A percentile compares a stretch with the other conserved stretches of the same genome.
phyloP scores from a whole-genome alignment of 352 stramenopile genomes.

The Pythium grandisporangium region DNA sequence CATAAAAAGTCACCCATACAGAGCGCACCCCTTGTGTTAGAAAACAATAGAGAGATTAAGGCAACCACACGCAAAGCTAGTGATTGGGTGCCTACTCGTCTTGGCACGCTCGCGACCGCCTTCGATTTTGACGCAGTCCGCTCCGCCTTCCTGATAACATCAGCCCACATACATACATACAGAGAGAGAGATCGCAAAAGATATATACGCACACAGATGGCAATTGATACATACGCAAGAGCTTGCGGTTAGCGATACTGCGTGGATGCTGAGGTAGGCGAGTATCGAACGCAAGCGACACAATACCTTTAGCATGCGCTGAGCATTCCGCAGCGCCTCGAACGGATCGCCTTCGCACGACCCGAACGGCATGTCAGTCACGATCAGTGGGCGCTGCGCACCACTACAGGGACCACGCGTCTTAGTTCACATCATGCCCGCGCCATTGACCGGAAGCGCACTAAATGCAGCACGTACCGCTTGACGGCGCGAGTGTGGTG shows the following conservation, averaged over 20 bases:
- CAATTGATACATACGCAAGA: background rate
- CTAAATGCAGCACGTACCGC: slow-evolving; percentile 57
- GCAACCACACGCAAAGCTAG: background rate
- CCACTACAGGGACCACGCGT: slow-evolving; percentile 46
- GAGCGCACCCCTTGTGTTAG: too few relatives aligned
- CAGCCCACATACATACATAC: too few relatives aligned
- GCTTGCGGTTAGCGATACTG: background rate
- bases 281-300: slow-evolving; percentile 17
- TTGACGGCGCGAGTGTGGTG: slow-evolving; percentile 96
- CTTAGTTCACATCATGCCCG: too few relatives aligned
- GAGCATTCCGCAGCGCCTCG: slow-evolving; percentile 93
- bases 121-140: slow-evolving; percentile 99
- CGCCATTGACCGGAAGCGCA: too few relatives aligned
- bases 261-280: background rate
- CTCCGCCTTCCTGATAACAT: slow-evolving; percentile 84
- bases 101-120: slow-evolving; percentile 81
- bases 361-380: slow-evolving; percentile 98
- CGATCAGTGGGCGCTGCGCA: slow-evolving; percentile 84
- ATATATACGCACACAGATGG: too few relatives aligned
- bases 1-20: too few relatives aligned
- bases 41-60: slow-evolving; percentile 5
- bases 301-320: slow-evolving; percentile 91
- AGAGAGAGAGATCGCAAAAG: too few relatives aligned
- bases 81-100: slow-evolving; percentile 44
- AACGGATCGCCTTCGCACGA: slow-evolving; percentile 90